Percentiles rank a stretch among this genome's conserved stretches.
Conservation (phyloP, 164 flowering plant species). For the Nymphaea colorata region DNA sequence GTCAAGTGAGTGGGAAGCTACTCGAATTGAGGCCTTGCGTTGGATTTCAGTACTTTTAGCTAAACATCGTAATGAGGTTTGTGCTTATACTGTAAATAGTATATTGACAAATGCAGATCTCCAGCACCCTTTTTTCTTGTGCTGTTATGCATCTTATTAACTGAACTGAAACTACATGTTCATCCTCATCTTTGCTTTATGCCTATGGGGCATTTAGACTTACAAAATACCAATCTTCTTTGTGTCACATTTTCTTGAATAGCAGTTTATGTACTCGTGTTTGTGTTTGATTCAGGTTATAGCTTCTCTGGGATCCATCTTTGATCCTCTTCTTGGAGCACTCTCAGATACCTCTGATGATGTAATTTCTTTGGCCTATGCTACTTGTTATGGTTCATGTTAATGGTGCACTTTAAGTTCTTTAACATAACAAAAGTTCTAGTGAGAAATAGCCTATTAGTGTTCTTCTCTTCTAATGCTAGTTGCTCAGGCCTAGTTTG, state of each 20-base stretch:
- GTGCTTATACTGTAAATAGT: not conserved
- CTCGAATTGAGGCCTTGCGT: constrained; percentile 82
- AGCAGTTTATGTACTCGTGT: not conserved
- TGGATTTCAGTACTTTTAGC: constrained; percentile 84
- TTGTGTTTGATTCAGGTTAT: constrained; percentile 44
- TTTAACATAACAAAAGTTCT: no score
- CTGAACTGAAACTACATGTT: no score
- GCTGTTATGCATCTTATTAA: no score
- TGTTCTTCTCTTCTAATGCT: no score
- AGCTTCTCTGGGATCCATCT: constrained; percentile 55
- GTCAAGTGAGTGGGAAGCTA: constrained; percentile 79
- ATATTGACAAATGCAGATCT: no score
- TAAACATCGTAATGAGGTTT: constrained; percentile 77
- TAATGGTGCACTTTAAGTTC: no score
- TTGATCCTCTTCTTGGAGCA: constrained; percentile 66
- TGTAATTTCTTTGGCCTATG: constrained; percentile 27
- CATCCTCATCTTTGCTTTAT: no score
- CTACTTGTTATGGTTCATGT: not conserved
- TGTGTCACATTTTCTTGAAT: not conserved
- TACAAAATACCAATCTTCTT: not conserved
- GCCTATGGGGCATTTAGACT: no score
- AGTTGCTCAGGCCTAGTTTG: no score
- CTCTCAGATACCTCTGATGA: constrained; percentile 88
- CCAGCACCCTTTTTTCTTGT: no score
- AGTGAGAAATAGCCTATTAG: no score